Evolutionary conservation across 805 yeast genomes (phyloP).

Genomic region (Hanseniaspora vineae): DNA sequence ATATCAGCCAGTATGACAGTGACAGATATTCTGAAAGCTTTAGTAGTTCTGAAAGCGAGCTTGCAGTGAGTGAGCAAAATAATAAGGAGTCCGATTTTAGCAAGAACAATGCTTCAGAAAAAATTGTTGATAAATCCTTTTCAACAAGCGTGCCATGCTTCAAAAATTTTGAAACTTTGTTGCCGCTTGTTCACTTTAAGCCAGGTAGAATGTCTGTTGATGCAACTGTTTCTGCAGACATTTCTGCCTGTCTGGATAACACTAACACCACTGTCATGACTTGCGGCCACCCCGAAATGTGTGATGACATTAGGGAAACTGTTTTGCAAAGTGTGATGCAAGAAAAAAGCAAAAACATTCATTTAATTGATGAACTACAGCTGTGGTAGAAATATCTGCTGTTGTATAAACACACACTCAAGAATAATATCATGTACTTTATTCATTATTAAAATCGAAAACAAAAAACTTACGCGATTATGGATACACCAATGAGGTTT

Average conservation of each 20-base stretch:
- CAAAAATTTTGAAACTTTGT: constrained; percentile 16
- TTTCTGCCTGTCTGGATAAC: background rate
- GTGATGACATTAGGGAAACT: constrained; percentile 37
- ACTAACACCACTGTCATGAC: constrained; percentile 33
- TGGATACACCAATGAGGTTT: too few relatives aligned
- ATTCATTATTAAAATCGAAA: too few relatives aligned
- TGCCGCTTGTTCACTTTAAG: background rate
- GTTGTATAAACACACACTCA: too few relatives aligned
- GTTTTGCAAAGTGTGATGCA: constrained; percentile 24
- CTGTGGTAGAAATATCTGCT: constrained; percentile 29
- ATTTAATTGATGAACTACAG: constrained; percentile 45
- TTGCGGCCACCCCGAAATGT: constrained; percentile 45
- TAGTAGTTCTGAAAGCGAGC: background rate
- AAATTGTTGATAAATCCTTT: background rate
- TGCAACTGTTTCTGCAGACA: background rate
- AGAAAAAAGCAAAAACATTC: constrained; percentile 31
- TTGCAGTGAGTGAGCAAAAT: background rate
- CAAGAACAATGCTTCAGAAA: too few relatives aligned
- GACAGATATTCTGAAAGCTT: background rate
- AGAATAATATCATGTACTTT: too few relatives aligned
- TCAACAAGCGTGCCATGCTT: background rate
- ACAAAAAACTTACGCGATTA: too few relatives aligned
- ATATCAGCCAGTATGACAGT: background rate
- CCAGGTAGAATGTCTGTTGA: background rate
- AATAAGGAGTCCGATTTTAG: background rate